Evolutionary conservation across 805 yeast genomes (phyloP), one percentile per base, ranked within the genome.

Genomic region (Wickerhamomyces alni): DNA sequence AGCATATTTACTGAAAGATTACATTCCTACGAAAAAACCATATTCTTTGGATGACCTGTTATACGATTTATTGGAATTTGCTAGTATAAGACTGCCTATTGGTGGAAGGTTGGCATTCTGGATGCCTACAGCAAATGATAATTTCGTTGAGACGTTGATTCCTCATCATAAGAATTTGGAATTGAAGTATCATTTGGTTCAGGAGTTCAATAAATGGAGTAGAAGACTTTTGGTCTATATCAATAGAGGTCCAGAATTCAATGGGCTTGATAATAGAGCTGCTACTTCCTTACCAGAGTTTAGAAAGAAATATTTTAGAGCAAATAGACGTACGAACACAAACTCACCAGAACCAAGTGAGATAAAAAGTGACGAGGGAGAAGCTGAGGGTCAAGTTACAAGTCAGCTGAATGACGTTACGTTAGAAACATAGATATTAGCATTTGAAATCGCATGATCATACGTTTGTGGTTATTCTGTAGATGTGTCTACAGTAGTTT

Each of bases 81-180:
- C 95, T 0, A 77, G 88, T 3, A 67, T 71, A 12, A 74, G 89
- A 50, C 67, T 93, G 39, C 85, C 84, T 0, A 62, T 77, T 3
- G 76, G 75, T 8, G 96, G 97, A 1, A 67, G 98, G 46, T 67
- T 93, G 27, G 86, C 93, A 21, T 89, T 88, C 60, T 93, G 99
- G 99, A 87, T 89, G 93, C 99, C 99, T 0, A 83, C 95, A 1
- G 95, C 96, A 1, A 88, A 89, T 57, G 95, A 86, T 52, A 94
- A 85, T 48, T 78, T 74, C 46, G 69, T 77, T 27, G 75, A 71
- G 41, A 77, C 84, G 34, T 67, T 72, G 38, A 77, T 89, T 19
- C 98, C 98, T 5, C 79, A 77, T 50, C 96, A 93, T 60, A 70
- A 75, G 44, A 75, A 74, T 32, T 60, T 93, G 42, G 83, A 84